Evolutionary conservation across 2,329 filamentous ascomycete genomes (phyloP), one percentile per base, ranked within the genome.

Genomic region (Sarocladiaceae sp.): DNA sequence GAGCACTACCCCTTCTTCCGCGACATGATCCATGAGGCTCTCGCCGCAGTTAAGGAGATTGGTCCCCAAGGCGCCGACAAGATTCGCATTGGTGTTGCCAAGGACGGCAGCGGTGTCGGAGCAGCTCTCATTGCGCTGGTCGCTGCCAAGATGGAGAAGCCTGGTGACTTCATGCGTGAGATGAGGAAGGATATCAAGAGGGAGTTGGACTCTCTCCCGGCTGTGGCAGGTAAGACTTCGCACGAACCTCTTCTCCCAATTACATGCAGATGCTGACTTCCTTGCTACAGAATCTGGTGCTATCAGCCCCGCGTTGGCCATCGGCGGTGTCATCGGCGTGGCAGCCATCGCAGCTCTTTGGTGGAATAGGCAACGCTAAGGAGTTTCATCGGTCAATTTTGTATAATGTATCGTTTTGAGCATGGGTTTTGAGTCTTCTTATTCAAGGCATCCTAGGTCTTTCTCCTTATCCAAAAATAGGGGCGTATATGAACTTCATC

Each of bases 1-100:
- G 94, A 97, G 70, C 94, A 96, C 72, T 97, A 97, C 69, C 94
- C 94, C 8, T 86, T 85, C 64, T 99, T 97, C 72, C 85, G 94
- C 58, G 86, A 88, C 53, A 88, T 94, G 75, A 87, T 97, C 56
- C 82, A 92, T 56, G 88, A 96, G 64, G 89, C 89, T 6, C 76
- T 97, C 54, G 75, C 84, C 48, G 83, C 82, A 52, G 83, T 96
- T 51, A 80, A 90, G 15, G 83, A 87, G 55, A 88, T 97, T 61
- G 93, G 93, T 4, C 72, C 77, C 42, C 75, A 80, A 53, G 91
- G 92, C 11, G 91, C 95, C 58, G 87, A 88, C 72, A 88, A 85
- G 71, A 88, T 99, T 58, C 81, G 90, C 53, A 97, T 99, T 63
- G 94, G 93, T 20, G 94, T 97, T 63, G 94, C 94, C 56, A 97